Base-by-base conservation (phyloP, 768 basidiomycete genomes). In the Mrakia gelida region DNA sequence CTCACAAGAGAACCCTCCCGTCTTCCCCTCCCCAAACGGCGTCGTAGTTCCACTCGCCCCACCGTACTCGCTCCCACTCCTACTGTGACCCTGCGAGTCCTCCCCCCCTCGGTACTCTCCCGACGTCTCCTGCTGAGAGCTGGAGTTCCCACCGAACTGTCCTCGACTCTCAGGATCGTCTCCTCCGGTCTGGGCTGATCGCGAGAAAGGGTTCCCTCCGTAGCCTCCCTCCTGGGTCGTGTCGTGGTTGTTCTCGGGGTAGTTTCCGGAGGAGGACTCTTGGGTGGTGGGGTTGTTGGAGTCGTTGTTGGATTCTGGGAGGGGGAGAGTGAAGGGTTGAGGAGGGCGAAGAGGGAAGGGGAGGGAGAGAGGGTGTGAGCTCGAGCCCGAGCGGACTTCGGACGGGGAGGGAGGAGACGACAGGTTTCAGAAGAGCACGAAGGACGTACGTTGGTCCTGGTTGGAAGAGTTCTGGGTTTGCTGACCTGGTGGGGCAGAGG, bases 141-240 rank as follows among this genome's bases (percentile, higher is more conserved):
- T 30, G 16, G 28, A 41, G 41, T 45, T 23, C 9, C 67, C 67
- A 13, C 75, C 75, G 32, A 75, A 75, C 75, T 75, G 75, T 30
- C 75, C 75, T 23, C 49, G 62, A n/a, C 43, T 30, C 7, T 45
- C 38, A 34, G 74, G 32, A 26, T 65, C 43, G 75, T 63, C 26
- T 0, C 75, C 75, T 30, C 75, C 75, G n/a, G 49, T 75, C 52
- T 75, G 75, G 23, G 43, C 52, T 11, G 63, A 30, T 21, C 75
- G 43, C 63, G 75, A 75, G 75, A 75, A 75, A 34, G 75, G 49
- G 75, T 75, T 63, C 4, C 75, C 75, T 59, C 75, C 75, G 75
- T 75, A 75, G 30, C 75, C 75, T 13, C 75, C 75, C 30, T 62
- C 59, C n/a, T 61, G 8, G 56, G 74, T 75, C 41, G 61, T 43